Conservation (phyloP, 1,284 basidiomycete genomes). For the Inonotus hispidus region DNA sequence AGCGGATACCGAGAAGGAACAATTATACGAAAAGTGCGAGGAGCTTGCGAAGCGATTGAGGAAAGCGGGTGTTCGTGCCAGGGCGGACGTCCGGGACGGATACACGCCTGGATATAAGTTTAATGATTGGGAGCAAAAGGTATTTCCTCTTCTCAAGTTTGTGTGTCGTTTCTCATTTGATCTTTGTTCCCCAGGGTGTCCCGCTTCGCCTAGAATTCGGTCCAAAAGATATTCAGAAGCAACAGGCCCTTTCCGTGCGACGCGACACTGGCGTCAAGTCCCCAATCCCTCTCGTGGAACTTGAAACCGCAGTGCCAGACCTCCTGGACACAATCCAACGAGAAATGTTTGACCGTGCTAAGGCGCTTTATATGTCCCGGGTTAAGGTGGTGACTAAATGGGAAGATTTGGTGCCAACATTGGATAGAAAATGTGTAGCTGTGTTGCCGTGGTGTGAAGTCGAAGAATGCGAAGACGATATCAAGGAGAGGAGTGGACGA, state of each 20-base stretch:
- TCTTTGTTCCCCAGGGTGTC: conserved; percentile 63
- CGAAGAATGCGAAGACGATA: conserved; percentile 93
- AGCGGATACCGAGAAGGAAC: conserved; percentile 37
- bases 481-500: conserved; percentile 90
- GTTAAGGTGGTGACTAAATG: conserved; percentile 78
- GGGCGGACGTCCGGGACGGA: conserved; percentile 89
- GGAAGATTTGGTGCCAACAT: conserved; percentile 87
- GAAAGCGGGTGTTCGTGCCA: conserved; percentile 76
- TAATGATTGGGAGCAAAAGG: conserved; percentile 99
- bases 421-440: conserved; percentile 87
- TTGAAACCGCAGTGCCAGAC: conserved; percentile 52
- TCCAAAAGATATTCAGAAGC: conserved; percentile 85
- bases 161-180: conserved; percentile 2
- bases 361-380: conserved; percentile 69
- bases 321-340: conserved; percentile 85
- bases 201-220: conserved; percentile 97
- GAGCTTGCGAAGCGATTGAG: conserved; percentile 68
- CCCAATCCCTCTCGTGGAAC: conserved; percentile 63
- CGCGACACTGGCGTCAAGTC: conserved; percentile 83
- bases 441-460: conserved; percentile 97
- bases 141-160: conserved; percentile 26
- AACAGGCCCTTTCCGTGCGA: conserved; percentile 81
- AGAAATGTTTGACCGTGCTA: conserved; percentile 85
- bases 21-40: conserved; percentile 76
- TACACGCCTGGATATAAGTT: conserved; percentile 99